These are phyloP conservation scores for Albugo candida DNA, from an alignment of 352 stramenopile species.

Conservation along the genomic window DNA sequence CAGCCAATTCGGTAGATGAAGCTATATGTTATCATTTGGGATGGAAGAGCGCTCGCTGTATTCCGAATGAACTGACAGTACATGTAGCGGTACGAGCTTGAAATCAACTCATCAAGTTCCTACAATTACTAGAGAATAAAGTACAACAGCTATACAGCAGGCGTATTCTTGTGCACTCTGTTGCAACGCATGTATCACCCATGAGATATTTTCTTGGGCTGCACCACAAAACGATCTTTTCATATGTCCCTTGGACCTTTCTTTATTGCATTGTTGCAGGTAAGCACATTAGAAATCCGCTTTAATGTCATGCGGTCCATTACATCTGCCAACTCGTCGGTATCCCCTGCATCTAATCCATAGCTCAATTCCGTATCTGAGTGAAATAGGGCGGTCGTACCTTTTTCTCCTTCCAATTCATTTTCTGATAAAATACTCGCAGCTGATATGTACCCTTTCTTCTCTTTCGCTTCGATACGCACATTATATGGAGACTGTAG, in stretches of 20 bases:
- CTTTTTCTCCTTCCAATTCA: slow-evolving; percentile 15
- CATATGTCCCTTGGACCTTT: slow-evolving; percentile 10
- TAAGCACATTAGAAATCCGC: slow-evolving; percentile 45
- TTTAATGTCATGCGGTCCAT: slow-evolving; percentile 69
- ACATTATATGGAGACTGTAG: slow-evolving; percentile 42
- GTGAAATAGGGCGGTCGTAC: slow-evolving; percentile 2
- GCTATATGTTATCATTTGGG: too few relatives aligned
- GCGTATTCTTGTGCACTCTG: too few relatives aligned
- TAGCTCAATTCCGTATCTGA: not conserved
- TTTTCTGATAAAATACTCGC: slow-evolving; percentile 15
- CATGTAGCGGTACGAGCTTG: too few relatives aligned
- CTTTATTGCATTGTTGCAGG: slow-evolving; percentile 37
- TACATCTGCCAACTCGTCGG: slow-evolving; percentile 33
- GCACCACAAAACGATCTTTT: too few relatives aligned
- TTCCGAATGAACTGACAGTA: too few relatives aligned
- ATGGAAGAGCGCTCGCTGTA: too few relatives aligned
- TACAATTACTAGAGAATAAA: too few relatives aligned
- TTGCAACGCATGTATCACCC: too few relatives aligned
- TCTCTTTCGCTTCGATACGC: slow-evolving; percentile 34
- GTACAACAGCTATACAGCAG: too few relatives aligned
- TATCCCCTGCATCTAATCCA: slow-evolving; percentile 12
- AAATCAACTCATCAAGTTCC: too few relatives aligned
- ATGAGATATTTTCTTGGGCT: too few relatives aligned
- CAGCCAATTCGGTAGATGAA: too few relatives aligned
- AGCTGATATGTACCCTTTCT: slow-evolving; percentile 28